A percentile compares a stretch with the other conserved stretches of the same genome.
phyloP scores from a whole-genome alignment of 371 early-diverging fungal species.

The Blakeslea trispora region DNA sequence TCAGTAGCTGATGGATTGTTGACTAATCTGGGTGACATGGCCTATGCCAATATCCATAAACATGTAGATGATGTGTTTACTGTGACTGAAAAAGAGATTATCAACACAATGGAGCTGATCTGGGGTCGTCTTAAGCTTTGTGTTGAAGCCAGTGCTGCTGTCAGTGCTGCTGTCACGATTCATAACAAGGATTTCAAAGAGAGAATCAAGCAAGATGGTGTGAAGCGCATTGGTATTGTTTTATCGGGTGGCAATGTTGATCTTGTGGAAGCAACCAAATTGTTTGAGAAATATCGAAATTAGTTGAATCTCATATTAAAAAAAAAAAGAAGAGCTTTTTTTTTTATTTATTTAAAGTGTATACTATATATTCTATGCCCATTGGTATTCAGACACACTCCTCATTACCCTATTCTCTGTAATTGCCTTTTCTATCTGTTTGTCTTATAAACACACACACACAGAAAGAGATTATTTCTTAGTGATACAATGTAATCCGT shows the following conservation, averaged over 20 bases:
- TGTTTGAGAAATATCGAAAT: slow-evolving; percentile 9
- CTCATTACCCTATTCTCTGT: too few relatives aligned
- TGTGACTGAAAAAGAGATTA: slow-evolving; percentile 55
- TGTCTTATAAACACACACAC: too few relatives aligned
- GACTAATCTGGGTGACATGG: slow-evolving; percentile 45
- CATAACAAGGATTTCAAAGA: slow-evolving; percentile 41
- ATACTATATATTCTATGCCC: too few relatives aligned
- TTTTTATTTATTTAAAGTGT: too few relatives aligned
- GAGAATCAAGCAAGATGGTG: slow-evolving; percentile 9
- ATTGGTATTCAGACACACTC: too few relatives aligned
- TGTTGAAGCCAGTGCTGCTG: slow-evolving; percentile 59
- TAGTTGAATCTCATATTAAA: neutral
- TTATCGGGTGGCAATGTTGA: slow-evolving; percentile 53
- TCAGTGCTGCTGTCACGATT: slow-evolving; percentile 51
- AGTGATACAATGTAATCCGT: too few relatives aligned
- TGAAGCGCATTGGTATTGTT: slow-evolving; percentile 41
- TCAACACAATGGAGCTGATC: slow-evolving; percentile 50
- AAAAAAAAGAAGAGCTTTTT: too few relatives aligned
- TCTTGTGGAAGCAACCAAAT: slow-evolving; percentile 19
- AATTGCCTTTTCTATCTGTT: too few relatives aligned
- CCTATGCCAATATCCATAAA: slow-evolving; percentile 44
- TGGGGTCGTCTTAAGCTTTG: slow-evolving; percentile 56
- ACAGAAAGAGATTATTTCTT: too few relatives aligned
- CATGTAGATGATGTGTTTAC: slow-evolving; percentile 55
- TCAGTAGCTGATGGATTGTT: slow-evolving; percentile 50